Evolutionary conservation across 2,329 filamentous ascomycete genomes (phyloP).

Genomic region (Pezicula carpinea): DNA sequence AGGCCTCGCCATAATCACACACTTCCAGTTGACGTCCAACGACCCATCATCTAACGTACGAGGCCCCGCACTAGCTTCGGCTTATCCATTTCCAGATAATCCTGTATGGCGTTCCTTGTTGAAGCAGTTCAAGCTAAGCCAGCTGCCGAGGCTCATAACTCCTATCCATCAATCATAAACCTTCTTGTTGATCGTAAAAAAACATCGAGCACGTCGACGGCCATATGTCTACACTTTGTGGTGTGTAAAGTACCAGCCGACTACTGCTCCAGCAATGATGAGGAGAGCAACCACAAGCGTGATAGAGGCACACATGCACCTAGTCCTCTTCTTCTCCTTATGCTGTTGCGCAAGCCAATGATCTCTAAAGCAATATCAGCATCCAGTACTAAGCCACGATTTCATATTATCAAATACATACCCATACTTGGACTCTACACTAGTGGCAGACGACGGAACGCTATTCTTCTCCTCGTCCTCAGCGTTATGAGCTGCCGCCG

Average conservation of each 20-base stretch:
- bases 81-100: no score
- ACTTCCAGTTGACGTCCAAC: no score
- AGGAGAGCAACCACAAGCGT: constrained; percentile 18
- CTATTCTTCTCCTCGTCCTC: constrained; percentile 19
- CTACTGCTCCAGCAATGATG: constrained; percentile 18
- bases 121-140: no score
- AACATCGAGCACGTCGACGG: not conserved
- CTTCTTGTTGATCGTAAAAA: not conserved
- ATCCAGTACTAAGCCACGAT: constrained; percentile 1
- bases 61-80: no score
- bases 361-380: constrained; percentile 14
- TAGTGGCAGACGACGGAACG: constrained; percentile 11
- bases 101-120: no score
- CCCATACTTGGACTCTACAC: constrained; percentile 13
- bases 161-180: no score
- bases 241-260: constrained; percentile 24
- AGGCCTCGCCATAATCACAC: no score
- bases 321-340: constrained; percentile 24
- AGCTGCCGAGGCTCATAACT: no score
- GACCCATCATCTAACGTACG: no score
- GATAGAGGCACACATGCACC: constrained; percentile 18
- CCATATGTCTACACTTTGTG: not conserved
- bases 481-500: constrained; percentile 23
- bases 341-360: constrained; percentile 29
- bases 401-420: constrained; percentile 1